These are phyloP conservation scores for Corrigiola litoralis DNA, from an alignment of 179 eudicot genomes.

Conservation along the genomic window DNA sequence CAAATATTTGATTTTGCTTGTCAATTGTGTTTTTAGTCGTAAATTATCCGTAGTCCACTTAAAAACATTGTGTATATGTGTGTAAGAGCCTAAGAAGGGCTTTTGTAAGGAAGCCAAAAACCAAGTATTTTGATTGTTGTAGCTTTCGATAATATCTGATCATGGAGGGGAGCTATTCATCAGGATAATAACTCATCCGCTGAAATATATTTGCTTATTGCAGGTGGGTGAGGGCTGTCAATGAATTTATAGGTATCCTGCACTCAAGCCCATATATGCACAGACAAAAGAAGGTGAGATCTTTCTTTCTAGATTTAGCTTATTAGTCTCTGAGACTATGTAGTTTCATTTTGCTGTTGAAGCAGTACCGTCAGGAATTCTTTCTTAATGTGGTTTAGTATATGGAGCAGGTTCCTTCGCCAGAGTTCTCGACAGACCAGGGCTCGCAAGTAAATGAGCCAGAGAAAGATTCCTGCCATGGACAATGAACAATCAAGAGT, in stretches of 20 bases:
- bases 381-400: not conserved
- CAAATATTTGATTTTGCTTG: no score
- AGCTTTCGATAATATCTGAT: not conserved
- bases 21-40: no score
- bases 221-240: slow-evolving; percentile 94
- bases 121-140: no score
- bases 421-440: slow-evolving; percentile 56
- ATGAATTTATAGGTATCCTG: slow-evolving; percentile 59
- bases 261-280: slow-evolving; percentile 69
- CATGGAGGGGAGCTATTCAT: not conserved
- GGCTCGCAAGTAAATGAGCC: slow-evolving; percentile 66
- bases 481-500: no score
- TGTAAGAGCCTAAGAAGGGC: no score
- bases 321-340: not conserved
- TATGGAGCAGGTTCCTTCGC: slow-evolving; percentile 35
- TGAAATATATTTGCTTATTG: no score
- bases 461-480: slow-evolving; percentile 57
- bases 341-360: not conserved
- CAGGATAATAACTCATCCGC: no score
- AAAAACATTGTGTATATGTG: no score
- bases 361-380: not conserved
- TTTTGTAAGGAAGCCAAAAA: no score
- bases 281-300: slow-evolving; percentile 56
- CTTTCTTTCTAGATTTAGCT: slow-evolving; percentile 1
- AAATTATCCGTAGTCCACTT: no score